A percentile compares a stretch with the other conserved stretches of the same genome.
Evolutionary conservation across 2,329 filamentous ascomycete species (phyloP).

Genomic region (Helotiales sp.): DNA sequence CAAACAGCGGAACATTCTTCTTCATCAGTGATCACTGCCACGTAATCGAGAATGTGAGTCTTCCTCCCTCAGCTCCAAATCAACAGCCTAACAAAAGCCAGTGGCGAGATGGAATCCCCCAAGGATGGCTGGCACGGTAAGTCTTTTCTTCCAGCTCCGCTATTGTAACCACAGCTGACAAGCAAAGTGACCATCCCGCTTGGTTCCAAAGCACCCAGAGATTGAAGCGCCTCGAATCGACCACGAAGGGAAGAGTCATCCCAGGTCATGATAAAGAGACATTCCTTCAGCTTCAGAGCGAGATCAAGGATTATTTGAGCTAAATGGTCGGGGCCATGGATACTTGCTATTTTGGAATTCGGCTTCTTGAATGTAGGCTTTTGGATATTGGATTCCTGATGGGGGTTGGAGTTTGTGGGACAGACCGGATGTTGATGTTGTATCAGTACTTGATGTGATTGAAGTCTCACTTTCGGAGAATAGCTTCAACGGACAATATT

Average conservation of each 20-base stretch:
- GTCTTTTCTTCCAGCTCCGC: neutral
- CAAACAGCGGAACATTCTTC: constrained; percentile 43
- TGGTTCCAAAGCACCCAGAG: constrained; percentile 44
- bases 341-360: too few relatives aligned
- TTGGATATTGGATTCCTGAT: too few relatives aligned
- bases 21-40: constrained; percentile 45
- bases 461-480: neutral
- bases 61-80: neutral
- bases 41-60: constrained; percentile 42
- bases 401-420: too few relatives aligned
- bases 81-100: constrained; percentile 10
- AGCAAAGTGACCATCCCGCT: constrained; percentile 39
- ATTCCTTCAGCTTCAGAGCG: constrained; percentile 36
- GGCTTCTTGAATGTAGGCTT: too few relatives aligned
- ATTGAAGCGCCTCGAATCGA: constrained; percentile 41
- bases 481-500: neutral
- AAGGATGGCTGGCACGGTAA: constrained; percentile 44
- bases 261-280: constrained; percentile 40
- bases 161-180: constrained; percentile 2
- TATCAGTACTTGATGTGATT: neutral
- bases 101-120: constrained; percentile 41
- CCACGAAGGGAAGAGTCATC: constrained; percentile 37
- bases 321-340: constrained; percentile 6
- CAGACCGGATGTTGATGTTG: too few relatives aligned
- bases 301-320: constrained; percentile 37